These are phyloP conservation scores for Aciculosporium take DNA, from an alignment of 2,329 filamentous ascomycete genomes.

Conservation along the genomic window DNA sequence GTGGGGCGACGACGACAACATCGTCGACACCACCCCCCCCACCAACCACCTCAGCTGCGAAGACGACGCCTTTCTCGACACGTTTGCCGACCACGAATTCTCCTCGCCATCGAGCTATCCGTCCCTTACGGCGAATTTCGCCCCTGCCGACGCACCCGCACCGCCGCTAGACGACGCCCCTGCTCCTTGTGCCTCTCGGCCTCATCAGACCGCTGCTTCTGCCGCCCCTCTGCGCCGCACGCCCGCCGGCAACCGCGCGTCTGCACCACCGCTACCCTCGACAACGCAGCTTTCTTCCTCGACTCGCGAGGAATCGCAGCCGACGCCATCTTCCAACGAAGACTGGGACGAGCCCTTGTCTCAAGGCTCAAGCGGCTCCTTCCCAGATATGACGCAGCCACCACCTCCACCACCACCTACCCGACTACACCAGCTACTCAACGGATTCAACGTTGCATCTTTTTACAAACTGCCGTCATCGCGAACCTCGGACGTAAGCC, in stretches of 20 bases:
- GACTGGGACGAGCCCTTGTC: constrained; percentile 14
- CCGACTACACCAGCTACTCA: neutral
- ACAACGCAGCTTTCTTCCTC: constrained; percentile 9
- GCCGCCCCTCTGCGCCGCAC: constrained; percentile 6
- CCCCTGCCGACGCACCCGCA: neutral
- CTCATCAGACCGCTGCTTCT: constrained; percentile 3
- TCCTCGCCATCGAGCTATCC: constrained; percentile 24
- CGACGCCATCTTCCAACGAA: constrained; percentile 15
- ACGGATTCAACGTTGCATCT: constrained; percentile 4
- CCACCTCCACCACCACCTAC: neutral
- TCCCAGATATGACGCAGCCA: constrained; percentile 17
- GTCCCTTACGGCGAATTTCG: constrained; percentile 11
- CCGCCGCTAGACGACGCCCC: constrained; percentile 5
- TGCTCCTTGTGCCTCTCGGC: constrained; percentile 1
- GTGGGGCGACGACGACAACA: constrained; percentile 7
- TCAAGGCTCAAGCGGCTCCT: constrained; percentile 15
- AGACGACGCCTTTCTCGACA: constrained; percentile 14
- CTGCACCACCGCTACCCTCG: constrained; percentile 11
- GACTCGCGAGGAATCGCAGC: constrained; percentile 13
- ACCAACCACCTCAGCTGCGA: neutral
- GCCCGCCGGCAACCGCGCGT: constrained; percentile 7
- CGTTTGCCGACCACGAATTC: constrained; percentile 17
- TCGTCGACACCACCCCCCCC: neutral
- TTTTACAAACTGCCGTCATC: constrained; percentile 15
- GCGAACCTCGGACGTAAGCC: constrained; percentile 3